Conservation (phyloP, 805 yeast genomes). For the Teunomyces aglyptinius region DNA sequence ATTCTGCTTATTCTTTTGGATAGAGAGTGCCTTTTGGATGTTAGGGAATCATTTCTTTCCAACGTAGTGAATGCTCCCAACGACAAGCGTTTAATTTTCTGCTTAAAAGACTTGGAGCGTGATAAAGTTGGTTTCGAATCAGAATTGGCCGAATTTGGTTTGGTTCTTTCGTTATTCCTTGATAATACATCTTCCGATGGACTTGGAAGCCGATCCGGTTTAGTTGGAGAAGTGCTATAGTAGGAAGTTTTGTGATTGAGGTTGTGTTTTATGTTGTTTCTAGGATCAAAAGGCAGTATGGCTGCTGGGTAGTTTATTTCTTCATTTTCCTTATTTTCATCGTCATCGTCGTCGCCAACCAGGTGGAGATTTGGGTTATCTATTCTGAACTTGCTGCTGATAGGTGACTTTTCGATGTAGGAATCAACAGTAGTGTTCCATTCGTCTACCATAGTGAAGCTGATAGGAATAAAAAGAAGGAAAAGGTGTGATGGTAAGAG, state of each 20-base stretch:
- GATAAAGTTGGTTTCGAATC: neutral
- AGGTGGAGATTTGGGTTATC: constrained; percentile 29
- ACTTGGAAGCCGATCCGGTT: constrained; percentile 14
- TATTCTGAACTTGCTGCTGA: constrained; percentile 19
- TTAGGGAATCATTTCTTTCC: neutral
- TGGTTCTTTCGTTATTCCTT: neutral
- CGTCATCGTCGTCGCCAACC: constrained; percentile 4
- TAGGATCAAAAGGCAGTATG: neutral
- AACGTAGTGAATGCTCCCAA: constrained; percentile 3
- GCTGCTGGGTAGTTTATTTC: neutral
- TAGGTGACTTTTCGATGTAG: constrained; percentile 21
- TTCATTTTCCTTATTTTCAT: neutral
- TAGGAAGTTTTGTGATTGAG: constrained; percentile 10
- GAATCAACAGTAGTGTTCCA: constrained; percentile 10
- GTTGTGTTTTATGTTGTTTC: neutral
- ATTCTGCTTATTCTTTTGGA: neutral
- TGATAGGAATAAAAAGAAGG: neutral
- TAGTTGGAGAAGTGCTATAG: constrained; percentile 12
- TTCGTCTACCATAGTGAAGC: neutral
- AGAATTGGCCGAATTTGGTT: neutral
- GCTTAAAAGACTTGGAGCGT: constrained; percentile 1
- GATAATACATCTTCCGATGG: constrained; percentile 9
- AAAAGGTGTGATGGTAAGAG: too few relatives aligned
- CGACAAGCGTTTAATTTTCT: constrained; percentile 11
- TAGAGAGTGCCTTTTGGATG: neutral